Base-by-base conservation (phyloP, 2,329 filamentous ascomycete genomes). In the Huntiella moniliformis region DNA sequence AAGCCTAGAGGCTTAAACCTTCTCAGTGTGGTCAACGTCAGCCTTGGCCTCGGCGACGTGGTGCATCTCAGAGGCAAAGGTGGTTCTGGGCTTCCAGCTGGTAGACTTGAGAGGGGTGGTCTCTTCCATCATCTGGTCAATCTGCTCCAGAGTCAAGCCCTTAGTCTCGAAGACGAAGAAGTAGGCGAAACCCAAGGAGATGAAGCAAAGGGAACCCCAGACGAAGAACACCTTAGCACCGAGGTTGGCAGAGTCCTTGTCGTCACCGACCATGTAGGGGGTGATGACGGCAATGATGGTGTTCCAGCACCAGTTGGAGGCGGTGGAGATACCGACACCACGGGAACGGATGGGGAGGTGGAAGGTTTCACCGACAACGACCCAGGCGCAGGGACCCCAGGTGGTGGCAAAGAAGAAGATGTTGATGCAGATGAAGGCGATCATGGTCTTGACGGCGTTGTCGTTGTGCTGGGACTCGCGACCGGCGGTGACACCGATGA, bases 241-340 rank as follows among this genome's bases (percentile, higher is more conserved):
- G 48, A 86, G 65, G 62, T 85, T 77, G 52, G 75, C 78, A 51
- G 71, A 62, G 50, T 52, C 47, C 31, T 65, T 56, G 47, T 71
- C 66, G 11, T 58, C 55, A 32, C 72, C 73, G 32, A 81, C 71
- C 62, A 83, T 78, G 67, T 79, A 83, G 12, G 79, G 79, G 5
- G 74, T 82, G 61, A 85, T 82, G 59, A 84, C 71, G 49, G 74
- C 61, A 45, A 73, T 72, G 56, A 72, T 71, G 61, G 78, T 84
- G 67, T 86, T 91, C 83, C 83, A 91, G 52, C 91, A 72, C 84
- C 84, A 92, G 73, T 92, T 92, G 59, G 79, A 85, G 51, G 85
- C 82, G 6, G 86, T 92, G 36, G 84, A 87, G 38, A 93, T 71
- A 55, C 73, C 84, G 50, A 93, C 84, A 66, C 86, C 86, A 54